phyloP scores from a whole-genome alignment of 768 basidiomycete genomes.

The Suillus alpinus region DNA sequence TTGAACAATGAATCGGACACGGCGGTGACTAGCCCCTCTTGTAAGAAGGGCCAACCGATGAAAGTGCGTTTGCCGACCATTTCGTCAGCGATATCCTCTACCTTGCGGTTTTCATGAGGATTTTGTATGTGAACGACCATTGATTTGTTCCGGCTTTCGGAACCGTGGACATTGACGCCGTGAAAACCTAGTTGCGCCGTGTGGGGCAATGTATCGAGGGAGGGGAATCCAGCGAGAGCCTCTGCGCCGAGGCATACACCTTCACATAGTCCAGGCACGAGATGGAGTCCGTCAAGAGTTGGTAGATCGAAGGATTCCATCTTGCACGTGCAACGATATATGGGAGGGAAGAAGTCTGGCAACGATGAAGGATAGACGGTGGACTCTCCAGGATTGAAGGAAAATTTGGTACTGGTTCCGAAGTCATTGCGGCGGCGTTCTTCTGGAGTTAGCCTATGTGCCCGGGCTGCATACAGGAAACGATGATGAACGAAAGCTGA shows the following conservation, averaged over 20 bases:
- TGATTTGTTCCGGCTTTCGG: constrained; percentile 88
- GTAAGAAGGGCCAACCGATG: constrained; percentile 91
- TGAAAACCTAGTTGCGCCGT: constrained; percentile 76
- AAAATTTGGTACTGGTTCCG: constrained; percentile 81
- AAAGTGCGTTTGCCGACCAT: constrained; percentile 79
- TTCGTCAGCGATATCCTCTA: constrained; percentile 69
- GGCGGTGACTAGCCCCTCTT: constrained; percentile 84
- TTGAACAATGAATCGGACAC: constrained; percentile 86
- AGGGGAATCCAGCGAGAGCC: constrained; percentile 95
- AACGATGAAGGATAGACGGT: constrained; percentile 85
- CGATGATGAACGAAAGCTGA: neutral
- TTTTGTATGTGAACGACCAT: constrained; percentile 88
- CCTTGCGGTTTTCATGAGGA: constrained; percentile 61
- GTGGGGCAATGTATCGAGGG: constrained; percentile 85
- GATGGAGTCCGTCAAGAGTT: constrained; percentile 77
- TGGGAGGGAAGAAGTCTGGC: constrained; percentile 91
- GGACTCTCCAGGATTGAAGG: constrained; percentile 59
- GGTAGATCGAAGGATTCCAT: constrained; percentile 88
- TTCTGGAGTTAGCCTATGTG: constrained; percentile 71
- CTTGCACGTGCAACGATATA: constrained; percentile 74
- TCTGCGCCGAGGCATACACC: constrained; percentile 84
- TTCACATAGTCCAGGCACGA: constrained; percentile 83
- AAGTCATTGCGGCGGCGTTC: constrained; percentile 75
- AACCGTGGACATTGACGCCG: constrained; percentile 89
- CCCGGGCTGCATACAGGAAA: constrained; percentile 51